These are phyloP conservation scores for Elsinoe batatas DNA, from an alignment of 2,329 filamentous ascomycete species.

Conservation along the genomic window DNA sequence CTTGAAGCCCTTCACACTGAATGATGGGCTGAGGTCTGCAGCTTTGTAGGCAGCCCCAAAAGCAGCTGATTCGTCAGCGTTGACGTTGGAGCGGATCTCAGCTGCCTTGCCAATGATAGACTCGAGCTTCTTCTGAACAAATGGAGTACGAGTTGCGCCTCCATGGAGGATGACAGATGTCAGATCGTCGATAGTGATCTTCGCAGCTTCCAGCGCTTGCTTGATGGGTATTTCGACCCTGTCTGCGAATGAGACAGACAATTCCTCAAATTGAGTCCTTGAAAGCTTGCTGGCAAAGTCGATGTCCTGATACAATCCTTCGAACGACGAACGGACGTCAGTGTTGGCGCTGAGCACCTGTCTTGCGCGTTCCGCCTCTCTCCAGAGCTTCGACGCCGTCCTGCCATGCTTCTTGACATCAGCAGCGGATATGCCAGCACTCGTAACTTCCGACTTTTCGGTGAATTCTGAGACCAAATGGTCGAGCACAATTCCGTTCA, in stretches of 20 bases:
- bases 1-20: conserved; percentile 95
- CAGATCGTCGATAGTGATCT: conserved; percentile 63
- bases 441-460: conserved; percentile 54
- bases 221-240: conserved; percentile 61
- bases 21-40: conserved; percentile 83
- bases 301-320: conserved; percentile 81
- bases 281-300: conserved; percentile 88
- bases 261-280: conserved; percentile 68
- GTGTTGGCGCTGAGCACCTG: conserved; percentile 90
- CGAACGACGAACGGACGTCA: conserved; percentile 70
- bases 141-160: conserved; percentile 80
- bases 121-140: conserved; percentile 85
- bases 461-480: conserved; percentile 78
- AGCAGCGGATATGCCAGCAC: conserved; percentile 50
- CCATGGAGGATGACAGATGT: conserved; percentile 91
- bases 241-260: conserved; percentile 57
- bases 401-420: conserved; percentile 67
- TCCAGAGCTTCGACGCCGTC: conserved; percentile 80
- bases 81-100: conserved; percentile 88
- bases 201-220: conserved; percentile 63
- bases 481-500: conserved; percentile 81
- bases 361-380: conserved; percentile 77
- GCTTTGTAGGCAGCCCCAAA: conserved; percentile 94
- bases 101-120: conserved; percentile 58
- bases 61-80: conserved; percentile 91